Base-by-base conservation (phyloP, 164 flowering plant species). In the Annona cherimola region DNA sequence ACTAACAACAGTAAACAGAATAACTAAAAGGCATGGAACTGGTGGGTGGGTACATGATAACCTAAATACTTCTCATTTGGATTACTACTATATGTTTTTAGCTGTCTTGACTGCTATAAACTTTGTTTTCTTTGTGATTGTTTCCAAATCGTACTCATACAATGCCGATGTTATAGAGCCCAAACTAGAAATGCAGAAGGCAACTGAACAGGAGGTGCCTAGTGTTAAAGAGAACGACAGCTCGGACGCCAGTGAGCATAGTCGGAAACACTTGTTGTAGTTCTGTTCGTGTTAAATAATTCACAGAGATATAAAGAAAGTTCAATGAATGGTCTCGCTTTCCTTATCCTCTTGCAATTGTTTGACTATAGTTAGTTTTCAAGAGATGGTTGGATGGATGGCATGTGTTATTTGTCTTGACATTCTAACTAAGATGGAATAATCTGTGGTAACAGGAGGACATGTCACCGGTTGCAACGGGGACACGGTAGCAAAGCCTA, bases 41-140 rank as follows among this genome's bases (percentile, higher is more conserved):
- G 66, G 45, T 14, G 88, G 87, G 12, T 86, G 90, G 89, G 73
- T 90, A 26, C 41, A 77, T 83, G 81, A 90, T 59, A 86, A 88
- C 70, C 77, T 90, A 3, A 90, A 89, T 54, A 42, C 42, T 18
- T 87, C 89, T n/a, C 89, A 69, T 59, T 69, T 90, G 50, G 93
- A 90, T 79, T 82, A 86, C 69, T 87, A 84, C 57, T 86, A 85
- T 69, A 81, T 77, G 3, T 78, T 90, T 63, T 76, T 76, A 67
- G 86, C 86, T 1, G 54, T 78, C 9, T 64, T 89, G 68, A 79
- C 83, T 76, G 67, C 81, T 42, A 0, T 86, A 65, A 89, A 89
- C 81, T 73, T 87, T 42, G 7, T 82, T 26, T 73, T 79, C 78
- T 89, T 76, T 66, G 57, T 90, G 26, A 2, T 82, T 5, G 84